Evolutionary conservation across 129 eudicot genomes (phyloP), one percentile per base, ranked within the genome.

Genomic region (Logfia minima): DNA sequence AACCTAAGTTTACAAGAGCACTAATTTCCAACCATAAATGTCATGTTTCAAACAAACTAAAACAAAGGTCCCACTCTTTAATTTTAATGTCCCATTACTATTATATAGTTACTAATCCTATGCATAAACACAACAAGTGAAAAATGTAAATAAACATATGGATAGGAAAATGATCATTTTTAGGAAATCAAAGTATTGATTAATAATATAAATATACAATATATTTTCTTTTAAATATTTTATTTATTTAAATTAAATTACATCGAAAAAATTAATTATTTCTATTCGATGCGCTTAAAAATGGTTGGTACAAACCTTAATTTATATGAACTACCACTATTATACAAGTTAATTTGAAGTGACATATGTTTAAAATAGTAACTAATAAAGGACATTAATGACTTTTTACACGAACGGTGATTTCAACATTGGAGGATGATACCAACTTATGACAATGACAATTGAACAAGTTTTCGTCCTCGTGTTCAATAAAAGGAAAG

Each of bases 11-110:
- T 66, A 66, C 51, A 66, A 67, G 59, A 56, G 62, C 75, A 80
- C 75, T 43, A 67, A 80, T 56, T 61, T 66, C 51, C 21, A 60
- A 61, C 82, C 82, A 70, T 37, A 78, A 26, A 80, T 80, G 75
- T 67, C 75, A 67, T 74, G 7, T 55, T 37, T 73, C 69, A 55
- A 53, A 24, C 37, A 56, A 28, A 55, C 35, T 34, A 24, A 58
- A 56, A 37, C 19, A 24, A 71, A 61, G 21, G 8, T 67, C 77
- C 34, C 72, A 71, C 18, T 53, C 31, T 41, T 41, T 41, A 9
- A 41, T 41, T 31, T 66, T 76, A 76, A 51, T 32, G 66, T 11
- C 45, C 60, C 26, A 53, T 51, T 48, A 58, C 13, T 14, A 52
- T 21, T 31, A 65, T 55, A 51, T 55, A 52, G 23, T 53, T 63